Percentiles rank a stretch among this genome's conserved stretches.
Evolutionary conservation across 371 early-diverging fungal species (phyloP).

Genomic region (Mucor piriformis): DNA sequence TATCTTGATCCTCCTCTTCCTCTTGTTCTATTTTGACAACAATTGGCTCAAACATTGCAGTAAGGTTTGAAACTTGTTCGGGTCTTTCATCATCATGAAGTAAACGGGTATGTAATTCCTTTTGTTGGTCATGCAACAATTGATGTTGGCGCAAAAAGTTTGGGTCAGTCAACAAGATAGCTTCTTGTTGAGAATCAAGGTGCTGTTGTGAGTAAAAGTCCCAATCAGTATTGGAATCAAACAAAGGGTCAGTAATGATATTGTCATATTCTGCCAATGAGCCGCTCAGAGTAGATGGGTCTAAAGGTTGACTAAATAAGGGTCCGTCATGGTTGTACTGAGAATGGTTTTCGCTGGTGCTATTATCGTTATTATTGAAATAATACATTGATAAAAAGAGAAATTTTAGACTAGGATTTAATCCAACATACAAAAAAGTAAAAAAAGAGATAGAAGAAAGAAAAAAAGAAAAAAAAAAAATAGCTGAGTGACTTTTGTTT

Average conservation of each 20-base stretch:
- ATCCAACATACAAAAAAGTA: neutral
- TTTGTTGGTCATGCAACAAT: constrained; percentile 14
- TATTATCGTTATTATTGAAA: neutral
- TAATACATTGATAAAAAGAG: neutral
- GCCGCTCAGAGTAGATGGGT: neutral
- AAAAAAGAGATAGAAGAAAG: neutral
- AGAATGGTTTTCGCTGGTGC: neutral
- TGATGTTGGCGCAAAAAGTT: constrained; percentile 35
- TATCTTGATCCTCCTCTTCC: neutral
- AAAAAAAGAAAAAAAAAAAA: neutral
- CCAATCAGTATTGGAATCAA: neutral
- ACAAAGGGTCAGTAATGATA: constrained; percentile 3
- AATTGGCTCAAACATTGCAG: constrained; percentile 24
- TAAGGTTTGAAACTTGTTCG: constrained; percentile 4
- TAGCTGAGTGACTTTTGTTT: neutral
- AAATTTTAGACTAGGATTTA: neutral
- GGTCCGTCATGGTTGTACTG: neutral
- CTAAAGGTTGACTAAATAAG: constrained; percentile 6
- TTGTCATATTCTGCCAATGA: constrained; percentile 3
- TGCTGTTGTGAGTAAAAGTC: constrained; percentile 9
- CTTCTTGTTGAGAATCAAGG: constrained; percentile 10
- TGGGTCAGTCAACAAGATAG: constrained; percentile 36
- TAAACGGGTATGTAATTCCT: constrained; percentile 13
- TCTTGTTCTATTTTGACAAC: neutral
- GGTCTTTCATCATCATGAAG: neutral